A percentile compares a stretch with the other conserved stretches of the same genome.
Evolutionary conservation across 495 filamentous ascomycete species (phyloP).

Genomic region (Lindgomyces ingoldianus): DNA sequence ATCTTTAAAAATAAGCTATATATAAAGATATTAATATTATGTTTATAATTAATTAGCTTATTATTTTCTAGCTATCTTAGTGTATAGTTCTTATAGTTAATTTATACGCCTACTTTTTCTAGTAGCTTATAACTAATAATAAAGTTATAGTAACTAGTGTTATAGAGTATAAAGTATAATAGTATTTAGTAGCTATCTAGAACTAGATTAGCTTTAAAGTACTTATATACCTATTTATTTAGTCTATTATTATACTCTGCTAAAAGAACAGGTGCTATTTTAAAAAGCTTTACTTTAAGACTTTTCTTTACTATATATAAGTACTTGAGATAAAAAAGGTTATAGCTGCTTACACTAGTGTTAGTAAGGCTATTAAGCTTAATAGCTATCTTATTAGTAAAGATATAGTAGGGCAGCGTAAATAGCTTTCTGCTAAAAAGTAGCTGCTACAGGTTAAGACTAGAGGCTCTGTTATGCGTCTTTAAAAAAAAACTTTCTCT

Average conservation of each 20-base stretch:
- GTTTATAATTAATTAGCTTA: neutral
- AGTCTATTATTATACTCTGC: neutral
- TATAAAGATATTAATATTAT: neutral
- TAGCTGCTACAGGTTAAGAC: neutral
- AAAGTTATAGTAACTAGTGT: neutral
- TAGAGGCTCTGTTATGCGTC: neutral
- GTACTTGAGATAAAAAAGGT: neutral
- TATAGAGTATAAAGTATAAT: neutral
- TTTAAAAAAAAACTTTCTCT: neutral
- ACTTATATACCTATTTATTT: constrained; percentile 1
- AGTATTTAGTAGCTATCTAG: neutral
- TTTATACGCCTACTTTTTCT: neutral
- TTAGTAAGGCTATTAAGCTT: neutral
- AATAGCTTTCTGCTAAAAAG: neutral
- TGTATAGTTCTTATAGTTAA: neutral
- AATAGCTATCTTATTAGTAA: neutral
- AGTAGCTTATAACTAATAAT: neutral
- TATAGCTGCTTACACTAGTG: neutral
- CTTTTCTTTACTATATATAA: neutral
- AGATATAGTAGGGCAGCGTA: neutral
- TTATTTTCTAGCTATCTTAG: neutral
- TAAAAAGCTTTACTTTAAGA: neutral
- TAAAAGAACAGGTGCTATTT: neutral
- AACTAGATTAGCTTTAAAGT: neutral
- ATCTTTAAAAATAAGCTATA: neutral